Evolutionary conservation across 106 monocot species (phyloP), one percentile per base, ranked within the genome.

Genomic region (Phalaenopsis aphrodite): DNA sequence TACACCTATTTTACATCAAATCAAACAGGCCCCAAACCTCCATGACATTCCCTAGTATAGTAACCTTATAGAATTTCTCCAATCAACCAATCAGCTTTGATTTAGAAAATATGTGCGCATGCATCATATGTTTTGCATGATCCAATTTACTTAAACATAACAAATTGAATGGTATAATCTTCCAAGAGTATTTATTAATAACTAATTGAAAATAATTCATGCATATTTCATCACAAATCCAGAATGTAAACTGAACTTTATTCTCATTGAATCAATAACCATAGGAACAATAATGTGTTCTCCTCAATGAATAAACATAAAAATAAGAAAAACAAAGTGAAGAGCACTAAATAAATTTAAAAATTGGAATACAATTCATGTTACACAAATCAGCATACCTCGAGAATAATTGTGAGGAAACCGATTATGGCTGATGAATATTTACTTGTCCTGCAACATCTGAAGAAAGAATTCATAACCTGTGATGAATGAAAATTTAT

Each of bases 331-430:
- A 45, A 45, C 21, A 23, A 6, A 65, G 64, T 12, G 64, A 5
- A 65, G 24, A 65, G 8, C 23, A 5, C 5, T 14, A 1, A 24
- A 65, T 65, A 65, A 65, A 65, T 6, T 65, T 24, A 24, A 65
- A 65, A 65, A 65, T 65, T 52, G 52, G 64, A 65, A 65, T 65
- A 65, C 64, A 65, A 7, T 65, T 5, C 85, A 85, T 61, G 74
- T 56, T 72, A 66, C 75, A 49, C 56, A 79, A 42, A 73, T 74
- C 69, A 79, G 77, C 82, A 56, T 79, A 79, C 82, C 79, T 72
- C 41, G 79, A 66, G 82, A 56, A 78, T 79, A 75, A 45, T 55
- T 56, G 11, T 38, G 42, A 36, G 69, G 78, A 76, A 42, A 75
- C 75, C 43, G 61, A 74, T 49, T 74, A 39, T 47, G 43, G 69